Percentiles rank a stretch among this genome's conserved stretches.
Evolutionary conservation across 352 stramenopile species (phyloP).

Genomic region (Globisporangium canariense): DNA sequence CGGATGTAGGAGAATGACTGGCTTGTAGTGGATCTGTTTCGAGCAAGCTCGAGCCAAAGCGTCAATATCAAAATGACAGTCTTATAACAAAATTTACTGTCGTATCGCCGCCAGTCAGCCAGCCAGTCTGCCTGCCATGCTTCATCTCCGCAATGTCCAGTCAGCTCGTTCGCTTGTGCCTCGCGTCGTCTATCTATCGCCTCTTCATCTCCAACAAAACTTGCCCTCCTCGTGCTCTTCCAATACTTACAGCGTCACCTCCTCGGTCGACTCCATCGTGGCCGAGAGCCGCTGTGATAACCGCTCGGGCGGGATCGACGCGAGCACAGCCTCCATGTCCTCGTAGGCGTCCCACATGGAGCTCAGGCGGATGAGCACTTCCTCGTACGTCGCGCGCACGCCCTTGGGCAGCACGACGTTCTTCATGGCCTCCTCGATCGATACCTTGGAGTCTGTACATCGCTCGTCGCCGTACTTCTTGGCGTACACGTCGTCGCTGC

Average conservation of each 20-base stretch:
- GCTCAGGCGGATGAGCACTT: slow-evolving; percentile 69
- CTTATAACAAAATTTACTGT: slow-evolving; percentile 14
- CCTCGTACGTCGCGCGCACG: slow-evolving; percentile 55
- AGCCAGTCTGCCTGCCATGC: background rate
- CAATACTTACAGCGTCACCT: slow-evolving; percentile 20
- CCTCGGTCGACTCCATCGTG: slow-evolving; percentile 19
- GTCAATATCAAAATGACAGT: slow-evolving; percentile 3
- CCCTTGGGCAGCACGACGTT: slow-evolving; percentile 68
- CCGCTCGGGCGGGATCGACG: slow-evolving; percentile 40
- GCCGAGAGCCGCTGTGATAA: slow-evolving; percentile 43
- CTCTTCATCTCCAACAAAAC: background rate
- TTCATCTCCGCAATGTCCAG: background rate
- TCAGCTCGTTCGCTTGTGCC: too few species aligned
- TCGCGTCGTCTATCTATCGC: background rate
- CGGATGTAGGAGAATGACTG: background rate
- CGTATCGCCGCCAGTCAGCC: background rate
- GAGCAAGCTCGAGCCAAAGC: too few species aligned
- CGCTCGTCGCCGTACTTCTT: slow-evolving; percentile 57
- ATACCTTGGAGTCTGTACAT: slow-evolving; percentile 63
- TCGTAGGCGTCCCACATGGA: slow-evolving; percentile 79
- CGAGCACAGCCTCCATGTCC: slow-evolving; percentile 51
- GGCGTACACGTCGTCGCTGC: slow-evolving; percentile 31
- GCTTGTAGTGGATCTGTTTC: background rate
- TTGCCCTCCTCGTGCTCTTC: background rate
- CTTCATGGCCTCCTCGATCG: slow-evolving; percentile 75